Base-by-base conservation (phyloP, 2,329 filamentous ascomycete genomes). In the Neurospora sp. region DNA sequence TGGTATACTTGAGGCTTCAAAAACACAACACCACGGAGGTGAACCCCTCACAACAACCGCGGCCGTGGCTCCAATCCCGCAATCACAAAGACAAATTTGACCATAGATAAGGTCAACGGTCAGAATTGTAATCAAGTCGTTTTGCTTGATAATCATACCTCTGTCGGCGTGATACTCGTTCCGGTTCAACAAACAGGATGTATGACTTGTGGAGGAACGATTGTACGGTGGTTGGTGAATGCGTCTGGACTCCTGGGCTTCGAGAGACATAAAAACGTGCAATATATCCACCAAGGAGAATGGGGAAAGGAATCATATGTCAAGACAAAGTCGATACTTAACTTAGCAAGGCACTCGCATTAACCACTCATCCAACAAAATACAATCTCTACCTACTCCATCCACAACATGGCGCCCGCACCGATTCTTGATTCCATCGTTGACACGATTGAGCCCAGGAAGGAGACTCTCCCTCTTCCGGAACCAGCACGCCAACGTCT, bases 401-500 rank as follows among this genome's bases (percentile, higher is more conserved):
- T 28, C 36, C 19, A 76, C 11, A 62, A 62, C 1, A 85, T 84
- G 83, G 81, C 80, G 2, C 88, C 88, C 9, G 83, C 84, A 74
- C 84, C 89, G 46, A 89, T 92, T 73, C 82, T 88, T 69, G 80
- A 87, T 5, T 81, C 82, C 42, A 91, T 92, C 72, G 84, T 84
- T 46, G 90, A 93, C 76, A 85, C 88, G 15, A 86, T 84, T 7
- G 79, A 85, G 71, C 90, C 86, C 0, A 84, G 80, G 72, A 92
- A 91, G 75, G 89, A 92, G 76, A 88, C 80, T 0, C 82, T 93
- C 0, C 84, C 82, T 0, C 81, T 93, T 7, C 91, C 91, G 2
- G 82, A 82, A 10, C 74, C 85, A 1, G 81, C 90, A 1, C 82
- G 84, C 1, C 80, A 83, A 67, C 84, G 90, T 4, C 82, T 93